These are phyloP conservation scores for Myriosclerotinia duriaeana DNA, from an alignment of 2,329 filamentous ascomycete genomes.

Conservation along the genomic window DNA sequence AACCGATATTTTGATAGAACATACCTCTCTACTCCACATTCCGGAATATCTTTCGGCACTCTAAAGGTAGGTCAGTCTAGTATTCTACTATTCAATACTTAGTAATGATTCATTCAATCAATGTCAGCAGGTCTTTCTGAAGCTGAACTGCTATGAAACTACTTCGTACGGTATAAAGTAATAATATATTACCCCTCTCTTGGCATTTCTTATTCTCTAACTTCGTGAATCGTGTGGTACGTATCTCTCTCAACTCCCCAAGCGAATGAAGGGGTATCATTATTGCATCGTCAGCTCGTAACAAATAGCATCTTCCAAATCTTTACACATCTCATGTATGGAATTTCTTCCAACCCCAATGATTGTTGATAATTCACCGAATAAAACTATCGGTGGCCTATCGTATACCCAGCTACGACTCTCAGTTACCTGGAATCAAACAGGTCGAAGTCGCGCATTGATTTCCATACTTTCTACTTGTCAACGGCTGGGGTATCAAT, in stretches of 20 bases:
- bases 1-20: neutral
- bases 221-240: neutral
- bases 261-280: constrained; percentile 25
- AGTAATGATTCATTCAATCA: too few relatives aligned
- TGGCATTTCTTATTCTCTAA: neutral
- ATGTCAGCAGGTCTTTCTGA: too few relatives aligned
- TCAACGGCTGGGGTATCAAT: constrained; percentile 44
- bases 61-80: too few relatives aligned
- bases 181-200: constrained; percentile 2
- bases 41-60: neutral
- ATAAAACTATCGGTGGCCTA: neutral
- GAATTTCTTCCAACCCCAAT: neutral
- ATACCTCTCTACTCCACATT: neutral
- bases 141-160: too few relatives aligned
- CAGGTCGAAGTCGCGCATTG: constrained; percentile 37
- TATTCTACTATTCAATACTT: too few relatives aligned
- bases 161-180: neutral
- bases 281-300: constrained; percentile 16
- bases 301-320: constrained; percentile 11
- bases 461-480: constrained; percentile 33
- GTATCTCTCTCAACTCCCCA: constrained; percentile 5
- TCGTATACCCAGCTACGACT: neutral
- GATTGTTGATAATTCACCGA: neutral
- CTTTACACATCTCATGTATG: neutral
- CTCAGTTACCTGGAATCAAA: constrained; percentile 36